A percentile compares a stretch with the other conserved stretches of the same genome.
These are phyloP conservation scores for Metschnikowia matae DNA, from an alignment of 805 yeast genomes.

Conservation along the genomic window DNA sequence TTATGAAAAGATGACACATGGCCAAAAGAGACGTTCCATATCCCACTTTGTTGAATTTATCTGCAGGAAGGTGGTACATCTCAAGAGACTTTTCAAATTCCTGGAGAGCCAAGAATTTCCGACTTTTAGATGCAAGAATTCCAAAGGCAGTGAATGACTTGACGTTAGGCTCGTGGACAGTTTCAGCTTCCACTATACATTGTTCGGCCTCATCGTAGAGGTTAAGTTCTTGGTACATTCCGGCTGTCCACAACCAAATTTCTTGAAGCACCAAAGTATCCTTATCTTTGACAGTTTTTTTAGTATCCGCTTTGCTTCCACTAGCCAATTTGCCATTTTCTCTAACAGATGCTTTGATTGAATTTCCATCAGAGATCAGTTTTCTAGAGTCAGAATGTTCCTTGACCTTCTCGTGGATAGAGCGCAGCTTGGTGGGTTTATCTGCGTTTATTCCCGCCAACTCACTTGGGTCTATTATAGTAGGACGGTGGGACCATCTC, in stretches of 20 bases:
- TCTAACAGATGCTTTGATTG: neutral
- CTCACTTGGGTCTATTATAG: conserved; percentile 32
- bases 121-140: conserved; percentile 37
- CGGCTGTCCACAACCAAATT: conserved; percentile 73
- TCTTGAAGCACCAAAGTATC: conserved; percentile 42
- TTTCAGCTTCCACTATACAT: conserved; percentile 69
- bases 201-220: conserved; percentile 58
- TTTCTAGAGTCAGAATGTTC: conserved; percentile 13
- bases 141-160: conserved; percentile 51
- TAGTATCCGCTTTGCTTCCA: neutral
- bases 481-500: conserved; percentile 40
- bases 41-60: conserved; percentile 24
- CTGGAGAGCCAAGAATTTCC: conserved; percentile 49
- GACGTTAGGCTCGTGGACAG: conserved; percentile 41
- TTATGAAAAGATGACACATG: conserved; percentile 45
- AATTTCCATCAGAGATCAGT: conserved; percentile 5
- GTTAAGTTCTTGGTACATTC: conserved; percentile 56
- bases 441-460: conserved; percentile 1
- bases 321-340: neutral
- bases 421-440: neutral
- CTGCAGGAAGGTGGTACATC: conserved; percentile 21
- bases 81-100: conserved; percentile 65
- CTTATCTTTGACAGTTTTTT: conserved; percentile 1
- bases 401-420: conserved; percentile 21
- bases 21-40: conserved; percentile 55